These are phyloP conservation scores for Arthrobotrys iridis DNA, from an alignment of 2,329 filamentous ascomycete species.

Conservation along the genomic window DNA sequence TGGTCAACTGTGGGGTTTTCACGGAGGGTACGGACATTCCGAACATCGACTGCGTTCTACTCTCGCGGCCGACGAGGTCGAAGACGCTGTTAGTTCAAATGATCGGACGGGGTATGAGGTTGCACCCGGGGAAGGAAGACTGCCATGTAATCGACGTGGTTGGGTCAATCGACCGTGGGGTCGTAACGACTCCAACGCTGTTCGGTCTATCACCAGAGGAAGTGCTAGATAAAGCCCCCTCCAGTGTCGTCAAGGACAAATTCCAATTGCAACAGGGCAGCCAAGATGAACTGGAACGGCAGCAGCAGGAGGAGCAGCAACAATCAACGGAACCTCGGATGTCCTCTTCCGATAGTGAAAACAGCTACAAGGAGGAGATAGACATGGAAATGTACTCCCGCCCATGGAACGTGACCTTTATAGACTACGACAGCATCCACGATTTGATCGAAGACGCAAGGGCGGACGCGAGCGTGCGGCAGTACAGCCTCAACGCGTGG, in stretches of 20 bases:
- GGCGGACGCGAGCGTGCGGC: conserved; percentile 80
- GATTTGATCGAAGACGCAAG: conserved; percentile 86
- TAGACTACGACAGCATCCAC: conserved; percentile 89
- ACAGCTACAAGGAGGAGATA: not conserved
- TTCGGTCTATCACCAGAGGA: conserved; percentile 90
- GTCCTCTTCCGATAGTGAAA: too few species aligned
- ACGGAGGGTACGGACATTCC: conserved; percentile 98
- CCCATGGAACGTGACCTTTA: conserved; percentile 73
- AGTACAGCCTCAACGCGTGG: conserved; percentile 32
- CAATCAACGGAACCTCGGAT: not conserved
- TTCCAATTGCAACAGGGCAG: conserved; percentile 63
- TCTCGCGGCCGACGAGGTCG: conserved; percentile 88
- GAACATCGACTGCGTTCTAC: conserved; percentile 90
- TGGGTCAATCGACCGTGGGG: conserved; percentile 80
- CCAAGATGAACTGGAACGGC: conserved; percentile 53
- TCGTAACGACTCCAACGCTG: conserved; percentile 88
- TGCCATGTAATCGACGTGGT: conserved; percentile 98
- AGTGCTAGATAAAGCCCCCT: conserved; percentile 74
- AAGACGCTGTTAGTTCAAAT: conserved; percentile 96
- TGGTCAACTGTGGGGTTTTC: conserved; percentile 95
- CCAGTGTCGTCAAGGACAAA: conserved; percentile 70
- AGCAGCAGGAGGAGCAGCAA: not conserved
- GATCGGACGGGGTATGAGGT: conserved; percentile 92
- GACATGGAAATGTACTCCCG: conserved; percentile 35
- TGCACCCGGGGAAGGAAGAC: conserved; percentile 81